Conservation (phyloP, 805 yeast species). For the Saccharomycopsis fermentans region DNA sequence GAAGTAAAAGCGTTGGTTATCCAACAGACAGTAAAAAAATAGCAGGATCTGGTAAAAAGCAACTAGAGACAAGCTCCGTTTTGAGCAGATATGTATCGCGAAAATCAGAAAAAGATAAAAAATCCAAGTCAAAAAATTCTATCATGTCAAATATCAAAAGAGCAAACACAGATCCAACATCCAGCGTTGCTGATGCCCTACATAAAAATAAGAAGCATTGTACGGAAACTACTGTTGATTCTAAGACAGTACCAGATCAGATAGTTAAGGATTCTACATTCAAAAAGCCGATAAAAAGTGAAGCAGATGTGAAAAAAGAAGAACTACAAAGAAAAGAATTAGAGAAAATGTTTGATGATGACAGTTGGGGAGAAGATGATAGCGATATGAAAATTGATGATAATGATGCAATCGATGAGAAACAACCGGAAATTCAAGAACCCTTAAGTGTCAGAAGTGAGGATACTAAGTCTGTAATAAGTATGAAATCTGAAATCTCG, state of each 20-base stretch:
- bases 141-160: neutral
- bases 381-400: slow-evolving; percentile 1
- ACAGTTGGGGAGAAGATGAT: neutral
- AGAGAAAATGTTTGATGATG: slow-evolving; percentile 19
- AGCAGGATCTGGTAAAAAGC: neutral
- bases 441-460: slow-evolving; percentile 16
- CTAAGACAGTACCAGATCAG: too few species aligned
- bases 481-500: slow-evolving; percentile 30
- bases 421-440: slow-evolving; percentile 22
- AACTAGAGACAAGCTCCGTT: neutral
- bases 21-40: neutral
- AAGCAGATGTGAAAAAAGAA: neutral
- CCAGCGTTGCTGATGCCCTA: neutral
- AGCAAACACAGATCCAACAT: neutral
- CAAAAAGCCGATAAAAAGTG: neutral
- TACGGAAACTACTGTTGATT: too few species aligned
- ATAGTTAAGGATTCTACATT: neutral
- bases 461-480: slow-evolving; percentile 20
- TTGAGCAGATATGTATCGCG: slow-evolving; percentile 6
- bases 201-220: neutral
- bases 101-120: neutral
- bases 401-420: slow-evolving; percentile 16
- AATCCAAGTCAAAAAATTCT: neutral
- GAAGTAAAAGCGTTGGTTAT: neutral
- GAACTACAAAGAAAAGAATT: slow-evolving; percentile 9